A percentile compares a stretch with the other conserved stretches of the same genome.
Conservation (phyloP, 257 asterid genomes). For the Apocynum venetum region DNA sequence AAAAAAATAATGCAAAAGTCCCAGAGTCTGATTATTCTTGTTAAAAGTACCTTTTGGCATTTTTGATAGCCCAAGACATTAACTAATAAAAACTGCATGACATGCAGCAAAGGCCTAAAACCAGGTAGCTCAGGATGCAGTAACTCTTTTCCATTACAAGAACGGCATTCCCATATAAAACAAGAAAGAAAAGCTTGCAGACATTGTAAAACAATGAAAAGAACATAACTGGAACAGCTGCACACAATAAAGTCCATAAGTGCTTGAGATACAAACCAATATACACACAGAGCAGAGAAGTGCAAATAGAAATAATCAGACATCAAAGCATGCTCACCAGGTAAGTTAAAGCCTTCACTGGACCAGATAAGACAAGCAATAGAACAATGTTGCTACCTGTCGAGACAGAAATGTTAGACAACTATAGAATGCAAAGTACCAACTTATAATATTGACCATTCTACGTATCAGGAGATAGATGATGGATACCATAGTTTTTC, state of each 20-base stretch:
- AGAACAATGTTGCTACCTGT: conserved; percentile 85
- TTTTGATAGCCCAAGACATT: not conserved
- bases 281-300: conserved; percentile 16
- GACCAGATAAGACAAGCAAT: conserved; percentile 86
- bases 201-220: not conserved
- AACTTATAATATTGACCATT: not conserved
- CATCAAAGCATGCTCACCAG: conserved; percentile 47
- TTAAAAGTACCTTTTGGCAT: not conserved
- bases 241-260: no score
- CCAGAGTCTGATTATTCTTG: not conserved
- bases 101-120: not conserved
- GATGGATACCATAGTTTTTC: conserved; percentile 79
- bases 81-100: not conserved
- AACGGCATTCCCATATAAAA: not conserved
- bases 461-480: conserved; percentile 2
- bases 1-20: not conserved
- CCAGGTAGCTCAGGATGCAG: not conserved
- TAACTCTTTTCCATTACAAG: not conserved
- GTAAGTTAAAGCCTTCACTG: conserved; percentile 86
- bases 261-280: not conserved
- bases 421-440: not conserved
- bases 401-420: conserved; percentile 16
- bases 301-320: not conserved
- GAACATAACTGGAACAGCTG: no score
- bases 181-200: not conserved